These are phyloP conservation scores for Suillus cothurnatus DNA, from an alignment of 768 basidiomycete species.

Conservation along the genomic window DNA sequence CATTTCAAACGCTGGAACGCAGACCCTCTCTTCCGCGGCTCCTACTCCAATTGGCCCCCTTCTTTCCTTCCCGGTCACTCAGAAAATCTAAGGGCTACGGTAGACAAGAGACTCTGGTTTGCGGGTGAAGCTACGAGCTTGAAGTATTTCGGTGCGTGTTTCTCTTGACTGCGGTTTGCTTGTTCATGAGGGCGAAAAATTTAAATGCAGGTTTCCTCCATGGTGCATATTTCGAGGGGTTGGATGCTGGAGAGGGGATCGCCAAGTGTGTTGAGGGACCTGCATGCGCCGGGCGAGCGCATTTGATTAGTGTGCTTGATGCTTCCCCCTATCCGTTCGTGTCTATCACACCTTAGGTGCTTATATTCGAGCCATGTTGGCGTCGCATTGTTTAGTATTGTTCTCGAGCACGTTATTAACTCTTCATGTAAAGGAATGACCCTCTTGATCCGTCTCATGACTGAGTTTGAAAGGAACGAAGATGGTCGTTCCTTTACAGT, in stretches of 20 bases:
- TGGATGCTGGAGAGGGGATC: conserved; percentile 40
- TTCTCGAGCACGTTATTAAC: not conserved
- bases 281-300: conserved; percentile 28
- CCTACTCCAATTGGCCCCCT: conserved; percentile 73
- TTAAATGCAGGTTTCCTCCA: conserved; percentile 50
- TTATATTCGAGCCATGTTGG: not conserved
- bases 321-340: conserved; percentile 34
- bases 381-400: not conserved
- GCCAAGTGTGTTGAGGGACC: conserved; percentile 42
- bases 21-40: conserved; percentile 45
- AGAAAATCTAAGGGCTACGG: conserved; percentile 57
- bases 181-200: not conserved
- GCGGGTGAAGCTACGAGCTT: conserved; percentile 63
- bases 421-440: not conserved
- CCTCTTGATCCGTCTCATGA: not conserved
- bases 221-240: conserved; percentile 60
- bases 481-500: not conserved
- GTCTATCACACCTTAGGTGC: not conserved
- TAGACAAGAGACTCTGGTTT: conserved; percentile 56
- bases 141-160: conserved; percentile 56
- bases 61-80: conserved; percentile 55
- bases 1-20: conserved; percentile 56
- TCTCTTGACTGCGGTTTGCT: conserved; percentile 5
- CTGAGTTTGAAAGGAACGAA: no score
- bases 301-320: conserved; percentile 31